Evolutionary conservation across 352 stramenopile species (phyloP).

Genomic region (Pythium sukuiense): DNA sequence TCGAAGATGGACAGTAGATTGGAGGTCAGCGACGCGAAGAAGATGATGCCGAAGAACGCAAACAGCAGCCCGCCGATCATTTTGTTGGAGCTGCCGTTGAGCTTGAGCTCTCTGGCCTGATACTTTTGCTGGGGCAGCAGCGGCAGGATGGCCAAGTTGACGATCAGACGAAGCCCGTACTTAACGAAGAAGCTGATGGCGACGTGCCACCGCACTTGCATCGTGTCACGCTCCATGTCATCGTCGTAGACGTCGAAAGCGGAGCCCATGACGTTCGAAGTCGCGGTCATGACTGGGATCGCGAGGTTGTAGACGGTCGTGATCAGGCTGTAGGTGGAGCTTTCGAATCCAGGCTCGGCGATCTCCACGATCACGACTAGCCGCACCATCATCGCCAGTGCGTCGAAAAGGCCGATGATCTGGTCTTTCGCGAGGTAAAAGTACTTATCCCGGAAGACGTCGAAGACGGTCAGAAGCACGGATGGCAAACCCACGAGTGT

Average conservation of each 20-base stretch:
- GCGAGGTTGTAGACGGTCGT: constrained; percentile 80
- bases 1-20: constrained; percentile 69
- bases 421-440: constrained; percentile 59
- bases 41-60: constrained; percentile 38
- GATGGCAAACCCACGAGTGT: constrained; percentile 39
- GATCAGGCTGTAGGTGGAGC: constrained; percentile 71
- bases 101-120: constrained; percentile 52
- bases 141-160: constrained; percentile 43
- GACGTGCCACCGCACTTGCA: constrained; percentile 56
- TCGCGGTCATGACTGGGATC: constrained; percentile 50
- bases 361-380: constrained; percentile 82
- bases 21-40: constrained; percentile 45
- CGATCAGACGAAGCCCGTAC: constrained; percentile 45
- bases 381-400: constrained; percentile 70
- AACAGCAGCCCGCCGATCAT: constrained; percentile 38
- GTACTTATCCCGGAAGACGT: constrained; percentile 61
- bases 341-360: constrained; percentile 71
- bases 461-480: constrained; percentile 53
- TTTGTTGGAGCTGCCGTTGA: constrained; percentile 44
- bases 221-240: constrained; percentile 52
- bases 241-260: constrained; percentile 60
- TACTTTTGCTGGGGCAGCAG: constrained; percentile 58
- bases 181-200: constrained; percentile 55
- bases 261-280: constrained; percentile 60
- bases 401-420: constrained; percentile 59